Conservation (phyloP, 2,329 filamentous ascomycete species). For the Fusarium hostae region DNA sequence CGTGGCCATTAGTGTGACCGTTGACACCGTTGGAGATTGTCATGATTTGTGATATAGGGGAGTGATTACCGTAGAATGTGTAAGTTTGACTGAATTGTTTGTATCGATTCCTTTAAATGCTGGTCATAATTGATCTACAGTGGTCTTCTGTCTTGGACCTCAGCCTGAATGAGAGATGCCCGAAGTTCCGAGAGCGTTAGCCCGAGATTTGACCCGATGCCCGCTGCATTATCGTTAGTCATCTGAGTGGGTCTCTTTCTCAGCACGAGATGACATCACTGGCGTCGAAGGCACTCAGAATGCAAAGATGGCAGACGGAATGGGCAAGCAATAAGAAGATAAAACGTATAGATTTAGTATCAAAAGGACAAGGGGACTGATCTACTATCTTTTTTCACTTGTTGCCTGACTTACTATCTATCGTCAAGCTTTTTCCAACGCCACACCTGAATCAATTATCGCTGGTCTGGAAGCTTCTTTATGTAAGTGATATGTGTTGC, state of each 20-base stretch:
- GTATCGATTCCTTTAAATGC: background rate
- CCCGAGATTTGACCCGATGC: constrained; percentile 13
- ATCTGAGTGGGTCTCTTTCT: background rate
- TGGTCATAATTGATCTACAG: background rate
- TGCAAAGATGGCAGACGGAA: fast-evolving
- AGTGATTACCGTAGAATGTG: background rate
- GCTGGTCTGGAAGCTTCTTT: too few relatives aligned
- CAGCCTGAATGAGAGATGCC: background rate
- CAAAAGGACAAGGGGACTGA: fast-evolving
- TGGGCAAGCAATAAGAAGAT: fast-evolving
- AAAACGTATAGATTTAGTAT: fast-evolving
- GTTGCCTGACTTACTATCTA: too few relatives aligned
- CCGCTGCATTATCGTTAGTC: background rate
- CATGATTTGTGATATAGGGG: background rate
- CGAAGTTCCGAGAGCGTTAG: background rate
- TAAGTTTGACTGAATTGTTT: too few relatives aligned
- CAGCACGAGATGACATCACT: background rate
- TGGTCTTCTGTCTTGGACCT: background rate
- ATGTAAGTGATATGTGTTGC: too few relatives aligned
- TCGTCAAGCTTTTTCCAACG: background rate
- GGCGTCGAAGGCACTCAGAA: background rate
- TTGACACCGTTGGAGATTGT: background rate
- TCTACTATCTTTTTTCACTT: background rate
- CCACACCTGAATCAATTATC: too few relatives aligned
- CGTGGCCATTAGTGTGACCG: background rate